Base-by-base conservation (phyloP, 371 early-diverging fungal genomes). In the Mortierella sp. region DNA sequence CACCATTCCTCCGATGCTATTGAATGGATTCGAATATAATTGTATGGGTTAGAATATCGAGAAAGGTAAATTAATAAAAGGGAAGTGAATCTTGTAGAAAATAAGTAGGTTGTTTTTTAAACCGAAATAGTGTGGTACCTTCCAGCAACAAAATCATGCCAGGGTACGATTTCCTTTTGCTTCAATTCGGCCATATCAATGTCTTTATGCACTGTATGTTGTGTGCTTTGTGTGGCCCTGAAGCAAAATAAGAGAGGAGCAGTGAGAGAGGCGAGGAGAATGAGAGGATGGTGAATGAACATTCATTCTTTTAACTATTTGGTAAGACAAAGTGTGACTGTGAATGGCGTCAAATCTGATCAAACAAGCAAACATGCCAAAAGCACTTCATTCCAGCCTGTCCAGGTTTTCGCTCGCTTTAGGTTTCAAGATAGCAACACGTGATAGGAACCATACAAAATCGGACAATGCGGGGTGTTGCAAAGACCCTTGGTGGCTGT, bases 121-220 rank as follows among this genome's bases (percentile, higher is more conserved):
- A 45, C 19, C n/a, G 15, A 45, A 17, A 45, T 32, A 42, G 34
- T 37, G 5, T 6, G 5, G 29, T 83, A 83, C 82, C 85, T 86
- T 73, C 90, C 90, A 31, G 90, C 90, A n/a, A 86, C 83, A 84
- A 90, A 90, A 80, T 90, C 89, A 66, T 87, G 84, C 87, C 87
- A 86, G 37, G 72, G 68, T 17, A 71, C 81, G 29, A 80, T 70
- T 35, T 80, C 81, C 58, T 74, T 74, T 35, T 67, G 64, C 57
- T 70, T 80, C 54, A 59, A 37, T 37, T 74, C 71, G 19, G 71
- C 28, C 66, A 71, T 70, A 35, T 35, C 42, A 13, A 9, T 23
- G 6, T 26, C 1, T 53, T 7, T 26, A 23, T 23, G 10, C 2
- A 45, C 7, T 40, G n/a, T 26, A 34, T 29, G 61, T 26, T 28